Conservation (phyloP, 805 yeast genomes). For the Candida taoyuanica region DNA sequence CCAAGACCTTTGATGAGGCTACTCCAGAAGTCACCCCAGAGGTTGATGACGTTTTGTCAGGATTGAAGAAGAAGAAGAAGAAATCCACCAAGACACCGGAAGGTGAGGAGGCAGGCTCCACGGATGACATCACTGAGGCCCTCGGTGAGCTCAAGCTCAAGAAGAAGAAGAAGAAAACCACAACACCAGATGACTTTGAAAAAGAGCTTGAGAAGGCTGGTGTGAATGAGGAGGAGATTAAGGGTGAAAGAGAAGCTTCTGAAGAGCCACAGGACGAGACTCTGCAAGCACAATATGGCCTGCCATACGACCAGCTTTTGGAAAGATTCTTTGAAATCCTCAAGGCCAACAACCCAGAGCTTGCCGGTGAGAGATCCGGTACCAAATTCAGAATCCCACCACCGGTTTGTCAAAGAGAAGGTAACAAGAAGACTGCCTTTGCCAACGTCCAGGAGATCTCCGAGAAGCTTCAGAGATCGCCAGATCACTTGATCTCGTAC, state of each 20-base stretch:
- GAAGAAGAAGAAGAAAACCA: slow-evolving; percentile 80
- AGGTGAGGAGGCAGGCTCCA: slow-evolving; percentile 33
- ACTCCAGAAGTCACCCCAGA: slow-evolving; percentile 39
- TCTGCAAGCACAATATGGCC: slow-evolving; percentile 45
- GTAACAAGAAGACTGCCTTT: slow-evolving; percentile 92
- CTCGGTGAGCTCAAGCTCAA: slow-evolving; percentile 69
- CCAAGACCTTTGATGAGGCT: slow-evolving; percentile 37
- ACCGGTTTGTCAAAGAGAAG: slow-evolving; percentile 95
- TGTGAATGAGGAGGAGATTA: slow-evolving; percentile 42
- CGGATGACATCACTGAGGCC: slow-evolving; percentile 50
- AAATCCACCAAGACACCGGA: slow-evolving; percentile 40
- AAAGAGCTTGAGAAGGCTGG: slow-evolving; percentile 89
- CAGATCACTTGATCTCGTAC: slow-evolving; percentile 95
- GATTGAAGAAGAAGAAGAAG: slow-evolving; percentile 85
- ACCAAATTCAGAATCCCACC: slow-evolving; percentile 96
- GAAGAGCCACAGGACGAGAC: slow-evolving; percentile 26
- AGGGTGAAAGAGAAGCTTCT: slow-evolving; percentile 21
- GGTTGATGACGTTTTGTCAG: slow-evolving; percentile 65
- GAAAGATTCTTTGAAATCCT: slow-evolving; percentile 82
- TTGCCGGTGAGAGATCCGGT: slow-evolving; percentile 94
- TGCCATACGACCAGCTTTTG: slow-evolving; percentile 72
- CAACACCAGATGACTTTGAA: slow-evolving; percentile 73
- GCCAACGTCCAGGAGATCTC: slow-evolving; percentile 95
- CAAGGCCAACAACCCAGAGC: slow-evolving; percentile 93
- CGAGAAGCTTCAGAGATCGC: slow-evolving; percentile 89